Percentiles rank a stretch among this genome's conserved stretches.
These are phyloP conservation scores for Xenoacremonium recifei DNA, from an alignment of 2,329 filamentous ascomycete species.

Conservation along the genomic window DNA sequence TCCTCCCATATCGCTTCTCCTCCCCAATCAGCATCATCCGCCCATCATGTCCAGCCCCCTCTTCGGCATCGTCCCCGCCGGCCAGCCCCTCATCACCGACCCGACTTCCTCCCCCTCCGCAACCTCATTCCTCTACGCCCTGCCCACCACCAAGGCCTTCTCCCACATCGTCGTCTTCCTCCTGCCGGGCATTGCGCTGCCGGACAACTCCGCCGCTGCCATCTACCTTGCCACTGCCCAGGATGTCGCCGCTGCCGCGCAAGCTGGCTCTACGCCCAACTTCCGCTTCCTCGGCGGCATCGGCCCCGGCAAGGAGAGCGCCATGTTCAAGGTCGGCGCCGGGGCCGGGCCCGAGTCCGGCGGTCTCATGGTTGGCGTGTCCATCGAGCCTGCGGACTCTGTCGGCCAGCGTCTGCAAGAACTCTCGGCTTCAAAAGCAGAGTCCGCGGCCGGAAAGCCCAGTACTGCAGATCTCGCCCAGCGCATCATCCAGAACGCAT, in stretches of 20 bases:
- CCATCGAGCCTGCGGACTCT: constrained; percentile 71
- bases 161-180: constrained; percentile 88
- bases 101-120: constrained; percentile 53
- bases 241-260: constrained; percentile 37
- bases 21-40: too few species aligned
- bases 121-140: constrained; percentile 56
- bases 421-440: constrained; percentile 39
- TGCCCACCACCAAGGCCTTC: constrained; percentile 54
- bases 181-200: constrained; percentile 73
- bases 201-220: constrained; percentile 74
- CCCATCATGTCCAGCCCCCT: constrained; percentile 42
- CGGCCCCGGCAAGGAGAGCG: constrained; percentile 85
- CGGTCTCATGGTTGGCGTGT: constrained; percentile 76
- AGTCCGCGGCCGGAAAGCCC: constrained; percentile 35
- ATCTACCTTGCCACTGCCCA: constrained; percentile 73
- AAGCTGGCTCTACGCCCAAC: constrained; percentile 46
- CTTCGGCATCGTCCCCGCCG: constrained; percentile 61
- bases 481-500: constrained; percentile 93
- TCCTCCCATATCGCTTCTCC: too few species aligned
- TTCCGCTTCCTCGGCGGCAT: constrained; percentile 89
- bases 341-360: constrained; percentile 26
- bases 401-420: constrained; percentile 69
- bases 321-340: constrained; percentile 75
- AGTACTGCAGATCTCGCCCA: constrained; percentile 82
- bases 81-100: constrained; percentile 54